These are phyloP conservation scores for Geoglossum cookeanum DNA, from an alignment of 2,329 filamentous ascomycete genomes.

Conservation along the genomic window DNA sequence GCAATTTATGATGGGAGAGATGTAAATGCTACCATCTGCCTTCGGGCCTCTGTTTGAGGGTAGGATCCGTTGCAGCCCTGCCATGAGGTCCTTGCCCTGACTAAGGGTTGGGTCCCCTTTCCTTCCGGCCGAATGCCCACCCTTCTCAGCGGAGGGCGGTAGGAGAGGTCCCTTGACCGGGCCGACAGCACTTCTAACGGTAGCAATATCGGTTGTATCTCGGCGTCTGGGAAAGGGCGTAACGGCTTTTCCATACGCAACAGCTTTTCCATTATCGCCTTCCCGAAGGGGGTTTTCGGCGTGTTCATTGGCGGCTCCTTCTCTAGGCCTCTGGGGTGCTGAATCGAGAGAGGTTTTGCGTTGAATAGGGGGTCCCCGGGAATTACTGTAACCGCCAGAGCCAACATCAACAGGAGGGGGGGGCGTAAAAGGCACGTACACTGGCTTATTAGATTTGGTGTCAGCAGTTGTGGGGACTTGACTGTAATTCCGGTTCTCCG, in stretches of 20 bases:
- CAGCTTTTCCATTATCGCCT: neutral
- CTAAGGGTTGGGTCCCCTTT: neutral
- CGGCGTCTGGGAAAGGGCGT: neutral
- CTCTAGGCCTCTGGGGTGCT: neutral
- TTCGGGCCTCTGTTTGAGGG: neutral
- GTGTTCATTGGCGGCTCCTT: neutral
- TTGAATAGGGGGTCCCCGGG: neutral
- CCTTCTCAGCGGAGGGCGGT: too few relatives aligned
- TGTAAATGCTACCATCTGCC: neutral
- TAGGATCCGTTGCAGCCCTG: neutral
- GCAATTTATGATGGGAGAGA: slow-evolving; percentile 7
- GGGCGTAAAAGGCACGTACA: neutral
- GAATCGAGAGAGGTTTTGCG: slow-evolving; percentile 1
- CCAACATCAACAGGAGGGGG: neutral
- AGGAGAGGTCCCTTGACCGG: neutral
- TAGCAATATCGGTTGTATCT: neutral
- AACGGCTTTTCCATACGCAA: neutral
- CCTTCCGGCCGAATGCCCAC: too few relatives aligned
- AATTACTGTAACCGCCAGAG: neutral
- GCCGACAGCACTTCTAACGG: neutral
- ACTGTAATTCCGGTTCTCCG: neutral
- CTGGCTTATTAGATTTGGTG: neutral
- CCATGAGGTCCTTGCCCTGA: neutral
- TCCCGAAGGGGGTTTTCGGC: neutral
- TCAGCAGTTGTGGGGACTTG: neutral